Evolutionary conservation across 257 asterid species (phyloP), one percentile per base, ranked within the genome.

Genomic region (Henckelia pumila): DNA sequence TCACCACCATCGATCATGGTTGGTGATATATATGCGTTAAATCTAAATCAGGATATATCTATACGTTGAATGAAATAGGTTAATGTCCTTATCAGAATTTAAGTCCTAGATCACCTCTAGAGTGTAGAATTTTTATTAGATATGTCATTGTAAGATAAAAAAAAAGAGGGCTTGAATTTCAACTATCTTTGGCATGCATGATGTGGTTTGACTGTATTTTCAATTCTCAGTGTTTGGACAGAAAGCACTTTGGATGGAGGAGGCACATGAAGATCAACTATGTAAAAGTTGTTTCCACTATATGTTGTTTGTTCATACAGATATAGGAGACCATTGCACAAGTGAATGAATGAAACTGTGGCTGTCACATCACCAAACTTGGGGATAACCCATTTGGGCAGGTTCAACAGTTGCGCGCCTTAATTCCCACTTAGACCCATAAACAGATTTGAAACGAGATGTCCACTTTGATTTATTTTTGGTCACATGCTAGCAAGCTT

Each of bases 201-300:
- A 58, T 68, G 7, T 1, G 9, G 35, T 56, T 55, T 56, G 63
- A 56, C 71, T 67, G 5, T n/a, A 11, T 20, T 19, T 56, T 35
- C 47, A 35, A 35, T 35, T 7, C 14, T 56, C 37, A 67, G 35
- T 53, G 64, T 7, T 68, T 9, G 40, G 72, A 47, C 65, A 57
- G 47, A 58, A 68, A 56, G 59, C 72, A 68, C 72, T 57, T 23
- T 23, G 66, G 20, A 58, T 58, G 72, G 72, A 68, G 72, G 72
- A 57, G 35, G 28, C 19, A 19, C 33, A 4, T 7, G 35, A 63
- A 63, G 47, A 60, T 17, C 32, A 14, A 44, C 1, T 44, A 5
- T 16, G 11, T 44, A 49, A 50, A 66, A 49, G 64, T 56, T 24
- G 56, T 68, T 58, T 16, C 72, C 72, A 68, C 72, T 22, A 19